Evolutionary conservation across 176 grass and related monocot species (phyloP), one percentile per base, ranked within the genome.

Genomic region (Carex parvula): DNA sequence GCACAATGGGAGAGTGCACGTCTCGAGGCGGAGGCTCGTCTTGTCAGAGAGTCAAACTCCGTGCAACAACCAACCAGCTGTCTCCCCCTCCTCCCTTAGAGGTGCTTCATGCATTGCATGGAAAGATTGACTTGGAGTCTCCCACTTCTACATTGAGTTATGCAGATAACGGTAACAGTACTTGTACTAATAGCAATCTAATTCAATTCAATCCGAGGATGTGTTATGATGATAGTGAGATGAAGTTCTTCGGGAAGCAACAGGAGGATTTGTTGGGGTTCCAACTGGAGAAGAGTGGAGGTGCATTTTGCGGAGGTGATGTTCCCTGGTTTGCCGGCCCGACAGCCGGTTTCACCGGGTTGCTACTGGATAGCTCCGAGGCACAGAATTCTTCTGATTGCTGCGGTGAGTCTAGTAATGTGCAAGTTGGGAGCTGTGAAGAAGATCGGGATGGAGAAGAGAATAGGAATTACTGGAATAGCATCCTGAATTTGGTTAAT

Each of bases 1-100:
- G 91, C 96, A 32, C 96, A 99, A 80, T 99, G 96, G 96, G 96
- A 99, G 87, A 99, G 93, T n/a, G 96, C 96, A 11, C 91, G 96
- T 37, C 93, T 99, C 0, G 96, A 99, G 69, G 93, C 96, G 9
- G 96, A 99, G 89, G 89, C 89, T 60, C 92, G 95, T 33, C 88
- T 98, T 44, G 95, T 86, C 77, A 87, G 89, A 83, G 92, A 93
- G 70, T 93, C 93, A 2, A 92, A 75, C 83, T 95, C 12, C 83
- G 88, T 58, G 71, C 65, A 17, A 68, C 88, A 18, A 86, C 89
- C 14, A 80, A 61, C 41, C 83, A 87, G 39, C 63, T 84, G 17
- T 20, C 89, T 8, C 29, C 87, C 52, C 53, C 94, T 84, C 79
- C 59, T 59, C 81, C 81, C 53, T 55, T 97, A 24, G 78, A 92